Evolutionary conservation across 108 stramenopile species (phyloP).

Genomic region (Parietichytrium sp.): DNA sequence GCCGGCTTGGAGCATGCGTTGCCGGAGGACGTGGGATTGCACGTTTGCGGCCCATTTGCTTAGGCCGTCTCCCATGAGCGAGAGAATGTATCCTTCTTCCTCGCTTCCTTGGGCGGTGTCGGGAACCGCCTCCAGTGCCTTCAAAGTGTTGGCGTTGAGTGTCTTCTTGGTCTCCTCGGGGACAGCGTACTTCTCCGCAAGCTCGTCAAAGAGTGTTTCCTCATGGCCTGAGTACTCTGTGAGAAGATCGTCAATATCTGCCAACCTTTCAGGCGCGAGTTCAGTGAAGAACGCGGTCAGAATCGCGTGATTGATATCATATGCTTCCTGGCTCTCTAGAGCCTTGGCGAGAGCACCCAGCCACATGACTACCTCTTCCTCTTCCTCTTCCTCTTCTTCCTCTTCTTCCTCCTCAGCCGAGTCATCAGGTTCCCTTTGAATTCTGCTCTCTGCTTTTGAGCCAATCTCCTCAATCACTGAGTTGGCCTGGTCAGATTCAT

Average conservation of each 20-base stretch:
- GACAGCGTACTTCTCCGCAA: neutral
- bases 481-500: no score
- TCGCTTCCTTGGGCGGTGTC: constrained; percentile 8
- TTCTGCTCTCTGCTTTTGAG: no score
- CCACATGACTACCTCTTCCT: constrained; percentile 16
- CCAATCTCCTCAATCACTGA: no score
- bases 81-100: constrained; percentile 18
- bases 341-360: constrained; percentile 5
- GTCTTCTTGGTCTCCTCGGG: neutral
- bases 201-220: neutral
- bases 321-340: constrained; percentile 14
- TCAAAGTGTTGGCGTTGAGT: neutral
- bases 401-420: neutral
- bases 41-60: constrained; percentile 35
- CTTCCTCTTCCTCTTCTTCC: constrained; percentile 1
- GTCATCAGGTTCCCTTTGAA: no score
- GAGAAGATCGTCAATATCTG: constrained; percentile 3
- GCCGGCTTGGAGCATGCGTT: constrained; percentile 18
- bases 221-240: constrained; percentile 11
- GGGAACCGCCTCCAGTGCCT: neutral
- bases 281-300: constrained; percentile 9
- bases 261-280: neutral
- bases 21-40: constrained; percentile 5
- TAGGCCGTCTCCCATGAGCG: neutral
- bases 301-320: constrained; percentile 16